A percentile compares a stretch with the other conserved stretches of the same genome.
Evolutionary conservation across 2,329 filamentous ascomycete species (phyloP).

Genomic region (Chaetomiaceae sp.): DNA sequence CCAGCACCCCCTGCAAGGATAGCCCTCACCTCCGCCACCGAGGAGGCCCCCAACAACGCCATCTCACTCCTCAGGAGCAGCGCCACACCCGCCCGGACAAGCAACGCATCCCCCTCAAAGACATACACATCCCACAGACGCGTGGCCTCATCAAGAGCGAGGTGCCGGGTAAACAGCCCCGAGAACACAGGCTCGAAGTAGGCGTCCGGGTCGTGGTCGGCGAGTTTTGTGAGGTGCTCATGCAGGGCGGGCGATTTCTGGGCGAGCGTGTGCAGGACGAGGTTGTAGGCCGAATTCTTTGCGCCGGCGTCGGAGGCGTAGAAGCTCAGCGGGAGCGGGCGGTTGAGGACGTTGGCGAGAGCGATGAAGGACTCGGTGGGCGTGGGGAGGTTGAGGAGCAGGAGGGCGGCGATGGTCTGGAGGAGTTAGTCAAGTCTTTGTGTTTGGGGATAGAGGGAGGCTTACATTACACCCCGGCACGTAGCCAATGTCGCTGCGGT

Average conservation of each 20-base stretch:
- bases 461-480: constrained; percentile 69
- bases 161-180: constrained; percentile 57
- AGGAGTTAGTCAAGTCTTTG: constrained; percentile 25
- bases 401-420: constrained; percentile 66
- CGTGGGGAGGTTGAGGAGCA: constrained; percentile 66
- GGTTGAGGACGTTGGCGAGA: constrained; percentile 73
- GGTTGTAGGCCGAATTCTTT: constrained; percentile 63
- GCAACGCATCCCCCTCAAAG: constrained; percentile 71
- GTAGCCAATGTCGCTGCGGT: constrained; percentile 76
- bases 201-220: constrained; percentile 43
- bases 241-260: constrained; percentile 62
- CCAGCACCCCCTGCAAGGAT: constrained; percentile 30
- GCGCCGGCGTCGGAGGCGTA: constrained; percentile 66
- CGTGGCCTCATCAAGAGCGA: constrained; percentile 65
- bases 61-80: constrained; percentile 54
- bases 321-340: constrained; percentile 69
- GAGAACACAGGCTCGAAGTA: constrained; percentile 61
- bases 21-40: constrained; percentile 40
- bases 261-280: constrained; percentile 62
- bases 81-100: constrained; percentile 68
- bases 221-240: constrained; percentile 55
- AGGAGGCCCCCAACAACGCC: constrained; percentile 45
- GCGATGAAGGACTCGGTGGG: constrained; percentile 63
- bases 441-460: constrained; percentile 19
- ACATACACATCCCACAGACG: constrained; percentile 78